phyloP scores from a whole-genome alignment of 148 eudicot genomes.

The Chenopodium album region DNA sequence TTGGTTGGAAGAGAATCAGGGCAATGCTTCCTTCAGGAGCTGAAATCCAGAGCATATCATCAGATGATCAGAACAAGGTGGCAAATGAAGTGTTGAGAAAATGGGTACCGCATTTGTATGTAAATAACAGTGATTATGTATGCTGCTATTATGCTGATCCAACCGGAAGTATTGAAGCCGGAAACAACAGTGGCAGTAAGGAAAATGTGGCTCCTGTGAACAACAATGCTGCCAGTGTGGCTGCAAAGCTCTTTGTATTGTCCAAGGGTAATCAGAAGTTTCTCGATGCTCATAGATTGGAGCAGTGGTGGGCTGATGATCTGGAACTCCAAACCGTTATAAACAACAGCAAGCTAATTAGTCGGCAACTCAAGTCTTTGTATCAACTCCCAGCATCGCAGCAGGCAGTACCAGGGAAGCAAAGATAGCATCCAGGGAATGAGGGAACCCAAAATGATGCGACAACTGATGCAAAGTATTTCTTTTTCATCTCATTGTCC shows the following conservation, averaged over 20 bases:
- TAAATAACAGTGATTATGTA: slow-evolving; percentile 81
- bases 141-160: slow-evolving; percentile 78
- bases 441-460: too few species aligned
- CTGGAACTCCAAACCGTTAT: slow-evolving; percentile 68
- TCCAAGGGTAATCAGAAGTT: slow-evolving; percentile 90
- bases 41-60: slow-evolving; percentile 26
- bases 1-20: slow-evolving; percentile 62
- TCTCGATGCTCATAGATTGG: slow-evolving; percentile 79
- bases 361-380: slow-evolving; percentile 68
- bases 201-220: slow-evolving; percentile 47
- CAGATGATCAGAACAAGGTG: slow-evolving; percentile 26
- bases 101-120: slow-evolving; percentile 82
- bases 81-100: slow-evolving; percentile 29
- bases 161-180: slow-evolving; percentile 26
- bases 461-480: neutral
- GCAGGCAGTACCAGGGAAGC: slow-evolving; percentile 35
- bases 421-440: slow-evolving; percentile 5
- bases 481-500: neutral
- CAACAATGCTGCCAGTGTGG: slow-evolving; percentile 23
- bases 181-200: slow-evolving; percentile 29
- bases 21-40: slow-evolving; percentile 66
- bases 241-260: slow-evolving; percentile 74
- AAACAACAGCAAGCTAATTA: slow-evolving; percentile 72
- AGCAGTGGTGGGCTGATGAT: slow-evolving; percentile 98
- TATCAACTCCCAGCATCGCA: slow-evolving; percentile 56